Base-by-base conservation (phyloP, 1,139 yeast species). In the Geotrichum carabidarum region DNA sequence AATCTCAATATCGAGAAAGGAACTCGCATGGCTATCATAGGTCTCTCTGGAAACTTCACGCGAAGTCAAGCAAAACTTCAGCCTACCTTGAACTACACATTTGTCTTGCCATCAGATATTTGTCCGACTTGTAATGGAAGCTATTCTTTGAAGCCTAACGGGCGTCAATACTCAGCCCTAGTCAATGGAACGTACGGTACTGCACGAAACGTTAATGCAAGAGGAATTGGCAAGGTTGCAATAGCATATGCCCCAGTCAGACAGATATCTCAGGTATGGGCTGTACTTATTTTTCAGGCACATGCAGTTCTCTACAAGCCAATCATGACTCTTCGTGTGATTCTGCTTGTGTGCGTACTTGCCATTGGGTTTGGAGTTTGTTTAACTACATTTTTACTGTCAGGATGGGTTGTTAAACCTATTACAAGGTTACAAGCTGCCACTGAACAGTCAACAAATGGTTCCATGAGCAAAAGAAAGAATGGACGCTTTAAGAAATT, bases 361-460 rank as follows among this genome's bases (percentile, higher is more conserved):
- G 90, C 87, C 1, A 82, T 88, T 32, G 95, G 95, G 1, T 86
- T 75, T 0, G 83, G 86, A 55, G 83, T 90, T 78, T 82, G 88
- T 64, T 62, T 88, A 0, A 71, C 86, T 17, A 88, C 97, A 0
- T 80, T 89, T 69, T 86, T 95, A 2, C 71, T 90, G 57, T 90
- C 96, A 0, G 89, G 87, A 56, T 86, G 86, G 79, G 91, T 94
- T 41, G 93, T 89, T 6, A 73, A 88, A 57, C 98, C 97, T 0
- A 89, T 91, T 55, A 78, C 88, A 37, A 77, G 84, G 58, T 76
- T 91, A 48, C 91, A 87, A 66, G 83, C 85, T 60, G 96, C 96
- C 0, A 89, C 97, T 0, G 96, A 89, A 65, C 80, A 75, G 46
- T 70, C 77, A 3, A 72, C 78, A 17, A 53, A 44, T 27, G 17